A percentile compares a stretch with the other conserved stretches of the same genome.
Conservation (phyloP, 2,329 filamentous ascomycete species). For the Neonectria faginata region DNA sequence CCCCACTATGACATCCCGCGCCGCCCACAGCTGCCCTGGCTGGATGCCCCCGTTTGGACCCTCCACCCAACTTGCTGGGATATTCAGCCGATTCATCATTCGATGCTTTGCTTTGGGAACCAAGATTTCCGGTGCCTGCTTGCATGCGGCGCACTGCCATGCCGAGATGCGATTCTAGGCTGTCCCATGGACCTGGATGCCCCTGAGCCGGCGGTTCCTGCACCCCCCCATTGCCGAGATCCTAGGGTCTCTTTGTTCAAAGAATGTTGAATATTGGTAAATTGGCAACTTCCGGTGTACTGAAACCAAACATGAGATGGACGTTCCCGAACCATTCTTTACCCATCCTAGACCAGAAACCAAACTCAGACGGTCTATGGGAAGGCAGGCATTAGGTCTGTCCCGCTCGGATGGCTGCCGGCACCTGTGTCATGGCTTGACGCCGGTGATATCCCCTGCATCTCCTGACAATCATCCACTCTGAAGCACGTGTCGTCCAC, state of each 20-base stretch:
- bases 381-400: not conserved
- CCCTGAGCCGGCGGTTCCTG: not conserved
- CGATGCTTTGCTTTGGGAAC: conserved; percentile 3
- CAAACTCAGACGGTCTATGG: not conserved
- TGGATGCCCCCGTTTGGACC: not conserved
- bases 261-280: not conserved
- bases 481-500: conserved; percentile 2
- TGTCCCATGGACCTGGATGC: not conserved
- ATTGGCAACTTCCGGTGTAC: not conserved
- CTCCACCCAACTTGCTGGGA: conserved; percentile 2
- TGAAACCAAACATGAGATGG: not conserved
- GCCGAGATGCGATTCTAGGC: not conserved
- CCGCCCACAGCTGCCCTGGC: conserved; percentile 23
- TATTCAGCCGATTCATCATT: conserved; percentile 12
- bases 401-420: not conserved
- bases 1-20: conserved; percentile 42
- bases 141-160: not conserved
- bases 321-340: not conserved
- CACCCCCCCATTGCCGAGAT: not conserved
- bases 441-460: conserved; percentile 1
- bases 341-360: not conserved
- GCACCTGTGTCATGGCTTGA: not conserved
- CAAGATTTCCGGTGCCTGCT: conserved; percentile 4
- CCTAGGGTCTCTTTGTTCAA: not conserved
- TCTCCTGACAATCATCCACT: not conserved